Percentiles rank a stretch among this genome's conserved stretches.
phyloP scores from a whole-genome alignment of 176 grass and related monocot genomes.

The Secale cereale region DNA sequence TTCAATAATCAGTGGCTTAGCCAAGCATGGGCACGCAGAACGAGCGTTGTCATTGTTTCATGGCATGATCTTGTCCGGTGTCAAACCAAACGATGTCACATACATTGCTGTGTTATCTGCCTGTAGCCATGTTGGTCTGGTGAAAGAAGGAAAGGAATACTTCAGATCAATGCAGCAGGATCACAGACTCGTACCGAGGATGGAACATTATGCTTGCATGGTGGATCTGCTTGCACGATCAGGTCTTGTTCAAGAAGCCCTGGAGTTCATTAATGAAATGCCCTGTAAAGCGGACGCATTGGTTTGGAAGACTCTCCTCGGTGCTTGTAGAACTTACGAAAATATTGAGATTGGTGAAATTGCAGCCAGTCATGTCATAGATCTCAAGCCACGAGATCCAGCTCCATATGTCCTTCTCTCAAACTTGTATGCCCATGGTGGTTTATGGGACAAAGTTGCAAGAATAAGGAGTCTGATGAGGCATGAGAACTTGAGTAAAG shows the following conservation, averaged over 20 bases:
- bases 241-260: slow-evolving; percentile 55
- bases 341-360: slow-evolving; percentile 54
- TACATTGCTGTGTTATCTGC: slow-evolving; percentile 81
- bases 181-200: slow-evolving; percentile 58
- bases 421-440: slow-evolving; percentile 79
- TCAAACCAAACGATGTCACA: slow-evolving; percentile 80
- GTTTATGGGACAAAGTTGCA: slow-evolving; percentile 74
- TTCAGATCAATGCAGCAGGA: slow-evolving; percentile 70
- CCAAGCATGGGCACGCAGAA: slow-evolving; percentile 72
- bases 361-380: slow-evolving; percentile 52
- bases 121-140: slow-evolving; percentile 73
- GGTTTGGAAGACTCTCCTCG: slow-evolving; percentile 76
- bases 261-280: slow-evolving; percentile 68
- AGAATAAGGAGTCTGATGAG: slow-evolving; percentile 60
- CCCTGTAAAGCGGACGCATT: slow-evolving; percentile 58
- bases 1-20: slow-evolving; percentile 80
- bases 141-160: slow-evolving; percentile 67
- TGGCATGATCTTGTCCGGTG: slow-evolving; percentile 48
- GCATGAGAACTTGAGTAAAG: slow-evolving; percentile 66
- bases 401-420: slow-evolving; percentile 88
- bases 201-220: slow-evolving; percentile 91
- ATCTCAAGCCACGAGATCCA: slow-evolving; percentile 66
- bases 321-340: slow-evolving; percentile 57
- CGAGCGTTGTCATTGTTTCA: slow-evolving; percentile 52
- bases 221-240: slow-evolving; percentile 79